A percentile compares a stretch with the other conserved stretches of the same genome.
Conservation (phyloP, 306 rosid genomes). For the Begonia loranthoides region DNA sequence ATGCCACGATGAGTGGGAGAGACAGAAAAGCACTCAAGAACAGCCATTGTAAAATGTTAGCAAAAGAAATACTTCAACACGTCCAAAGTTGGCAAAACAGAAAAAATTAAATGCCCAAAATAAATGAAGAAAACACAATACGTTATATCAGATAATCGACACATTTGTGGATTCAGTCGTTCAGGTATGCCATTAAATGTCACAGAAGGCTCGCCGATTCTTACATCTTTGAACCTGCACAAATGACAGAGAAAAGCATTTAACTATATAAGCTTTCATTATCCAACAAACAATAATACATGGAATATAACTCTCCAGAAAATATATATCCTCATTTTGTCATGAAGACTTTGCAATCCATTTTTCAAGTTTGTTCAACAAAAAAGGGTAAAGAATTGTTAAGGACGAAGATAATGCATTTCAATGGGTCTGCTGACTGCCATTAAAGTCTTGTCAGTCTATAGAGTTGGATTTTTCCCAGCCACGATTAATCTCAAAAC, state of each 20-base stretch:
- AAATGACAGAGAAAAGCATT: neutral
- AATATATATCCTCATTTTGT: neutral
- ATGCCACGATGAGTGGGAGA: too few species aligned
- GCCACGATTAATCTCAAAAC: too few species aligned
- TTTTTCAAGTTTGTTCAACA: neutral
- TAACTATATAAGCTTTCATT: too few species aligned
- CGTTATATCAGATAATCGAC: slow-evolving; percentile 80
- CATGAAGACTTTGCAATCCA: neutral
- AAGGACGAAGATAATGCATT: too few species aligned
- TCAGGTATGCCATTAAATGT: slow-evolving; percentile 31
- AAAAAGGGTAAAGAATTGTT: neutral
- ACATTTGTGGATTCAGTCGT: slow-evolving; percentile 43
- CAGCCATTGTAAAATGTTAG: too few species aligned
- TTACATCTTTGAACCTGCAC: slow-evolving; percentile 56
- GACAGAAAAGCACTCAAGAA: too few species aligned
- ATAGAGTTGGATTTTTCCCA: too few species aligned
- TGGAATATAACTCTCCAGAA: neutral
- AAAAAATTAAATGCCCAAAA: slow-evolving; percentile 1
- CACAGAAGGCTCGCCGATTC: slow-evolving; percentile 49
- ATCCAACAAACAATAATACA: too few species aligned
- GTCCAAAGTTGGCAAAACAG: neutral
- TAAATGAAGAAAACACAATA: slow-evolving; percentile 13
- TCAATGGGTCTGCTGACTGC: too few species aligned
- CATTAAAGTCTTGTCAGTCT: too few species aligned
- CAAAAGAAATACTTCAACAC: neutral